Evolutionary conservation across 2,329 filamentous ascomycete genomes (phyloP).

Genomic region (Fusarium phyllophilum): DNA sequence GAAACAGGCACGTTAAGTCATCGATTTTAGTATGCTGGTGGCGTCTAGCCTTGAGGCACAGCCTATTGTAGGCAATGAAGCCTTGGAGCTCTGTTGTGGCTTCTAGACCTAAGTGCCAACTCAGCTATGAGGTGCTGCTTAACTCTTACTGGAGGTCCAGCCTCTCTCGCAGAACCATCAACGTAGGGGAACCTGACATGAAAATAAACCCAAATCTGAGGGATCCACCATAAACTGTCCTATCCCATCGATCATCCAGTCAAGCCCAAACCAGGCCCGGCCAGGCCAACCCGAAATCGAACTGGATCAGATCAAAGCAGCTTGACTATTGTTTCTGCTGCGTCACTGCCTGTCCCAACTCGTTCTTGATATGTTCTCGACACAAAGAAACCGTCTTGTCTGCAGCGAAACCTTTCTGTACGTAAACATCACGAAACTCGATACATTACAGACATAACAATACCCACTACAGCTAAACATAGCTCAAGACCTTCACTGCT

Average conservation of each 20-base stretch:
- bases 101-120: background rate
- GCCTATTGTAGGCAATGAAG: background rate
- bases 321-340: constrained; percentile 37
- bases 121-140: constrained; percentile 7
- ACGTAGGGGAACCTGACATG: constrained; percentile 15
- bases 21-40: constrained; percentile 18
- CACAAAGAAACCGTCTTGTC: constrained; percentile 5
- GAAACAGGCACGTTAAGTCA: constrained; percentile 10
- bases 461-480: background rate
- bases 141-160: constrained; percentile 1
- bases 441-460: background rate
- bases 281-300: constrained; percentile 33
- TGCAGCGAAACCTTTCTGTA: constrained; percentile 7
- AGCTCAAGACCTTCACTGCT: background rate
- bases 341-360: constrained; percentile 36
- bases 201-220: constrained; percentile 14
- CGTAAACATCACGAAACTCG: background rate
- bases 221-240: constrained; percentile 39
- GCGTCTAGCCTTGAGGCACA: constrained; percentile 1
- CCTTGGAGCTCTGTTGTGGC: constrained; percentile 14
- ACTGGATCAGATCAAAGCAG: constrained; percentile 37
- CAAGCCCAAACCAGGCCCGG: constrained; percentile 14
- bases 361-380: constrained; percentile 24
- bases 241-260: constrained; percentile 21
- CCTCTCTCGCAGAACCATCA: background rate